Base-by-base conservation (phyloP, 495 filamentous ascomycete species). In the Xylaria nigripes region DNA sequence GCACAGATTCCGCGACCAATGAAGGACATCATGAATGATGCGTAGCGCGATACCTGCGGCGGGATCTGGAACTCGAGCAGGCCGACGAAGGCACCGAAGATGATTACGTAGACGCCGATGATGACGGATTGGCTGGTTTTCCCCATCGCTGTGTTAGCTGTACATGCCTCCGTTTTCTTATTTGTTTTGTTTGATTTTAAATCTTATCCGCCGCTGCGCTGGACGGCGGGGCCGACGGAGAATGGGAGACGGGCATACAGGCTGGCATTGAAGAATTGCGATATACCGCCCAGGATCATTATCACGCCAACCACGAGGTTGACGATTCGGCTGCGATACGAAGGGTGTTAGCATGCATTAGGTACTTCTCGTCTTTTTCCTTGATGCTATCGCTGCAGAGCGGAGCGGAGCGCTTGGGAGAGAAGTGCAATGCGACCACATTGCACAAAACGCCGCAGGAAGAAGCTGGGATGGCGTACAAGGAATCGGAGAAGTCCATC, bases 1-100 rank as follows among this genome's bases (percentile, higher is more conserved):
- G 72, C 81, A 96, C 90, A 97, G 68, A 90, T 74, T 68, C 93
- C 93, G 61, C 93, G 90, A 49, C 93, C 93, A 60, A 97, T 68
- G 80, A 99, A 97, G 43, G 85, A 90, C 79, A 96, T 97, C 65
- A 97, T 83, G 82, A 99, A 99, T 22, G 86, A 90, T 16, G 91
- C 93, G 78, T 97, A 96, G 68, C 87, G 83, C 54, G 89, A 85
- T 34, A 95, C 77, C 68, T 95, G 90, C 30, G 90, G 88, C 4
- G 94, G 94, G 59, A 96, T 90, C 71, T 95, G 91, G 72, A 96
- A 93, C 72, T 99, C 93, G 65, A 89, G 81, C 23, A 87, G 70
- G 10, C 70, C 77, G 51, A 80, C 84, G 16, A 72, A 83, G 52
- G 90, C 76, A 65, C 94, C 93, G 68, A 98, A 98, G 54, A 96